A percentile compares a stretch with the other conserved stretches of the same genome.
These are phyloP conservation scores for Boletus coccyginus DNA, from an alignment of 768 basidiomycete species.

Conservation along the genomic window DNA sequence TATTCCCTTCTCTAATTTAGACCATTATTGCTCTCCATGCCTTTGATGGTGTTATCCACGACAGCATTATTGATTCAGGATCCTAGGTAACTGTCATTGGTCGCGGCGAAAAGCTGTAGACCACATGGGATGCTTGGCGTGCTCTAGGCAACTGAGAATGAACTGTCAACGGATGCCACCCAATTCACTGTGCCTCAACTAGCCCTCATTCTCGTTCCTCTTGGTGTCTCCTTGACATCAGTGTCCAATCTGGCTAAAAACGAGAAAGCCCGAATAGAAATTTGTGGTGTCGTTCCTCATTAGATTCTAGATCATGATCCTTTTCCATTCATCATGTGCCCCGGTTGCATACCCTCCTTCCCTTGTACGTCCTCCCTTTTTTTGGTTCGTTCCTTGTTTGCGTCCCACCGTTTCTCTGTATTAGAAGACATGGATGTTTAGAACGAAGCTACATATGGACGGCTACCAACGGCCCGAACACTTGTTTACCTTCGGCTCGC, in stretches of 20 bases:
- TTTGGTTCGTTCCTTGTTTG: neutral
- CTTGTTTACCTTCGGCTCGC: neutral
- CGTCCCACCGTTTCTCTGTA: neutral
- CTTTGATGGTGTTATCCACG: slow-evolving; percentile 8
- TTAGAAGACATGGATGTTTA: neutral
- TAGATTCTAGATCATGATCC: neutral
- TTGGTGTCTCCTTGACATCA: neutral
- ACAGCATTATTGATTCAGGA: neutral
- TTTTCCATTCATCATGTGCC: too few relatives aligned
- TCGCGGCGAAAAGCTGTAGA: slow-evolving; percentile 44
- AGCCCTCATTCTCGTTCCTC: neutral
- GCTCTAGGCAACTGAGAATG: neutral
- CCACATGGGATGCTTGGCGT: neutral
- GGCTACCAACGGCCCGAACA: neutral
- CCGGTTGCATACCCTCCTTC: neutral
- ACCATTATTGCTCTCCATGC: neutral
- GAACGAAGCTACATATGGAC: neutral
- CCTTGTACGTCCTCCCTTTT: neutral
- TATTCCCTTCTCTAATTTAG: neutral
- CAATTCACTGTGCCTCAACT: slow-evolving; percentile 3
- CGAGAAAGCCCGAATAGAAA: neutral
- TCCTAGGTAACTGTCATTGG: slow-evolving; percentile 58
- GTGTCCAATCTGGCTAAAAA: slow-evolving; percentile 13
- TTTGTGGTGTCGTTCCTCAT: neutral
- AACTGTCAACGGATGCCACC: slow-evolving; percentile 8